These are phyloP conservation scores for Apiospora phragmitis DNA, from an alignment of 2,329 filamentous ascomycete genomes.

Conservation along the genomic window DNA sequence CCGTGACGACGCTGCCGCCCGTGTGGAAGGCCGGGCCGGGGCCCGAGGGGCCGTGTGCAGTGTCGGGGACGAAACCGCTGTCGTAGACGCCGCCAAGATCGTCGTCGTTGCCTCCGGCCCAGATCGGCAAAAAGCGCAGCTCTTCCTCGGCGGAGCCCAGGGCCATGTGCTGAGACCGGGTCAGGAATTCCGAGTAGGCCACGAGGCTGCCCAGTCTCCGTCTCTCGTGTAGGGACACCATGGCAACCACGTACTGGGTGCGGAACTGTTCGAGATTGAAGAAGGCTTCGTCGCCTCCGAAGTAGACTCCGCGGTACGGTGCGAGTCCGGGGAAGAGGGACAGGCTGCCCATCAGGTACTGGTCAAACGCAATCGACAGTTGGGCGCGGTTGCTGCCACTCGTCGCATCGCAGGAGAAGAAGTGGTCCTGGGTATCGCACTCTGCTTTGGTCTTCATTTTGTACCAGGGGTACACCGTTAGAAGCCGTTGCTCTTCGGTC, in stretches of 20 bases:
- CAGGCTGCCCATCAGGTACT: conserved; percentile 21
- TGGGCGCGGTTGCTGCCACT: not conserved
- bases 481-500: conserved; percentile 33
- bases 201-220: conserved; percentile 28
- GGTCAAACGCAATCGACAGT: not conserved
- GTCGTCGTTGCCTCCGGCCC: conserved; percentile 60
- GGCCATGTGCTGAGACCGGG: conserved; percentile 45
- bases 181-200: conserved; percentile 34
- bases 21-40: conserved; percentile 34
- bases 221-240: conserved; percentile 13
- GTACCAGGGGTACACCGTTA: conserved; percentile 16
- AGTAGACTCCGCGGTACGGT: no score
- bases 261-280: conserved; percentile 8
- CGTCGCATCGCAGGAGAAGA: not conserved
- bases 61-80: conserved; percentile 31
- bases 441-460: not conserved
- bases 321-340: not conserved
- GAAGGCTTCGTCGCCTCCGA: not conserved
- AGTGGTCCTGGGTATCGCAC: not conserved
- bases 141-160: conserved; percentile 57
- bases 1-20: conserved; percentile 27
- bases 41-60: conserved; percentile 28
- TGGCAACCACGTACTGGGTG: conserved; percentile 16
- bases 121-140: conserved; percentile 63
- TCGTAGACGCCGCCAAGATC: conserved; percentile 49